phyloP scores from a whole-genome alignment of 1,284 basidiomycete species.

The Rhodotorula sp. region DNA sequence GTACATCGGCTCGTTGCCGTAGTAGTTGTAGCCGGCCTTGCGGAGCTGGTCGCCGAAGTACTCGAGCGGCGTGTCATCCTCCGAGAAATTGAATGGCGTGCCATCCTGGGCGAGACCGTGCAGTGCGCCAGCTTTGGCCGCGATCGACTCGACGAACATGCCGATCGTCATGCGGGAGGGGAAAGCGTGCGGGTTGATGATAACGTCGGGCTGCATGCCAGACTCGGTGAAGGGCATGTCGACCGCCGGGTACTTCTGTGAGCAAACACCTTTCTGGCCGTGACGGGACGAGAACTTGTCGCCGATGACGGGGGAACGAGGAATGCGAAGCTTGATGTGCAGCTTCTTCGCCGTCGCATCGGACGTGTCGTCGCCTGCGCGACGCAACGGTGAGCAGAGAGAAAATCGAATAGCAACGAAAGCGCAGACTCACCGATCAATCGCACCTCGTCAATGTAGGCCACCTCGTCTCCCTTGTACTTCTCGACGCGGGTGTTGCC shows the following conservation, averaged over 20 bases:
- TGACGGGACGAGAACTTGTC: slow-evolving; percentile 99
- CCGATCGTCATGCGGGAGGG: slow-evolving; percentile 99
- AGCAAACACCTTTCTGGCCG: slow-evolving; percentile 99
- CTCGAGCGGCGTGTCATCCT: slow-evolving; percentile 90
- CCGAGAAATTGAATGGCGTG: slow-evolving; percentile 95
- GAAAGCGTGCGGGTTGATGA: slow-evolving; percentile 99
- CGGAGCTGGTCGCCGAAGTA: slow-evolving; percentile 96
- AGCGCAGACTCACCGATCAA: slow-evolving; percentile 68
- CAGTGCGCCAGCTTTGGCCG: slow-evolving; percentile 97
- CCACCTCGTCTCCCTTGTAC: slow-evolving; percentile 94
- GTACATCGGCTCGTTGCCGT: slow-evolving; percentile 99
- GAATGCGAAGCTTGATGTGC: slow-evolving; percentile 89
- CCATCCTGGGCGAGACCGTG: slow-evolving; percentile 98
- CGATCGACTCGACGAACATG: slow-evolving; percentile 99
- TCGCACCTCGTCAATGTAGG: slow-evolving; percentile 88
- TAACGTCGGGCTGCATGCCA: slow-evolving; percentile 98
- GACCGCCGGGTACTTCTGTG: slow-evolving; percentile 95
- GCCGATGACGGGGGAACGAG: slow-evolving; percentile 93
- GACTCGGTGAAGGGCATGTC: slow-evolving; percentile 99
- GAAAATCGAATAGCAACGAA: background rate
- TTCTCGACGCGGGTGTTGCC: slow-evolving; percentile 82
- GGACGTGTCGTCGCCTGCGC: slow-evolving; percentile 73
- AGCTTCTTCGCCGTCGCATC: slow-evolving; percentile 88
- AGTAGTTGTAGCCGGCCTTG: slow-evolving; percentile 95
- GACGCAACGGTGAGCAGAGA: background rate